phyloP scores from a whole-genome alignment of 2,329 filamentous ascomycete species.

The Nigrospora sphaerica region DNA sequence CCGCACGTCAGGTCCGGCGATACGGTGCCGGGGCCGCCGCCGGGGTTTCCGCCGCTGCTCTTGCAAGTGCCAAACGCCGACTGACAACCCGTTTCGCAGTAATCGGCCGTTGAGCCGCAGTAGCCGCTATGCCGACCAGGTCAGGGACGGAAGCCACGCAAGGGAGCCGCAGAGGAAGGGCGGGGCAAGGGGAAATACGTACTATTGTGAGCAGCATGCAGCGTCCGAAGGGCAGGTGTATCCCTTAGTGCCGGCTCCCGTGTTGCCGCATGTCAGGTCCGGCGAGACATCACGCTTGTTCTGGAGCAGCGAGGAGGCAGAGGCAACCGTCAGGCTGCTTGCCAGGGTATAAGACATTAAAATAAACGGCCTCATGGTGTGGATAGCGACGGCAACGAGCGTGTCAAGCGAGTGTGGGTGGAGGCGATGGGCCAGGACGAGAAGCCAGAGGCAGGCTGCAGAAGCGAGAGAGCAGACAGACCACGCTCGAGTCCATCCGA shows the following conservation, averaged over 20 bases:
- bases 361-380: constrained; percentile 5
- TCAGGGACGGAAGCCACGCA: constrained; percentile 1
- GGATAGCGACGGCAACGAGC: not conserved
- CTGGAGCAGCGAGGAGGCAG: constrained; percentile 10
- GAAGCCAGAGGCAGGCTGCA: constrained; percentile 2
- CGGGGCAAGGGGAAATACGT: not conserved
- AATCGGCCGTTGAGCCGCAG: no score
- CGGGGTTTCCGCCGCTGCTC: not conserved
- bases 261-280: constrained; percentile 15
- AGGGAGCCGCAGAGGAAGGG: constrained; percentile 17
- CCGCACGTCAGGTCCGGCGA: constrained; percentile 16
- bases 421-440: not conserved
- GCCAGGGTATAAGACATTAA: constrained; percentile 8
- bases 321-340: constrained; percentile 9
- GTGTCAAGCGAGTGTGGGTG: constrained; percentile 7
- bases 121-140: no score
- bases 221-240: constrained; percentile 13
- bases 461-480: not conserved
- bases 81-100: constrained; percentile 8
- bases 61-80: constrained; percentile 11
- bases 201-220: constrained; percentile 16
- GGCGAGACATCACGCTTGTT: constrained; percentile 8
- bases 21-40: not conserved
- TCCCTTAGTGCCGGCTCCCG: constrained; percentile 13
- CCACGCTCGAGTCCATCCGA: no score